These are phyloP conservation scores for Suhomyces sp. DNA, from an alignment of 805 yeast genomes.

Conservation along the genomic window DNA sequence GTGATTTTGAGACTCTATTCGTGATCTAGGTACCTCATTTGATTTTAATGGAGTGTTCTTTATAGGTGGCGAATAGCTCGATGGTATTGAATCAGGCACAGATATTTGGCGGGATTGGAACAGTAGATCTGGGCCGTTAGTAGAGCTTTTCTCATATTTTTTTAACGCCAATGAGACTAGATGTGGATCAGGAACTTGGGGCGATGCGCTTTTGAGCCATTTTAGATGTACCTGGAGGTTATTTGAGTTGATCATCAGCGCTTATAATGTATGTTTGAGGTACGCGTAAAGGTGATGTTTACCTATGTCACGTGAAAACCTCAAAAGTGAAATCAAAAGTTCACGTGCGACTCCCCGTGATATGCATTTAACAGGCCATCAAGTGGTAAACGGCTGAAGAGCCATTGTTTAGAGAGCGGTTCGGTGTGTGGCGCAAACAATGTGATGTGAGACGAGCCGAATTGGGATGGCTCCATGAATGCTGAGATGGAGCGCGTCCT, in stretches of 20 bases:
- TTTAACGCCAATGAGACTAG: constrained; percentile 7
- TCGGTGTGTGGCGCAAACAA: no score
- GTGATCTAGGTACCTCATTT: neutral
- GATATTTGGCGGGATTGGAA: neutral
- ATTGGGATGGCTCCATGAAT: no score
- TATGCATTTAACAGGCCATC: neutral
- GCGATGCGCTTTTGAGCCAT: constrained; percentile 11
- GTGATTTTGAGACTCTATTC: neutral
- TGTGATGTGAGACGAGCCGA: no score
- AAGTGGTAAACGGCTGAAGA: neutral
- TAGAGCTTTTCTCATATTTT: constrained; percentile 3
- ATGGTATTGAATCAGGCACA: neutral
- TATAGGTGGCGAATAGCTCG: neutral
- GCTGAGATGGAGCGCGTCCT: neutral
- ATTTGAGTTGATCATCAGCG: constrained; percentile 11
- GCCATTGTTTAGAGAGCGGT: no score
- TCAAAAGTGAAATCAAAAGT: no score
- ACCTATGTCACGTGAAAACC: neutral
- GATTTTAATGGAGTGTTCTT: neutral
- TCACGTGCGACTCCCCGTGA: neutral
- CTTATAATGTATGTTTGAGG: neutral
- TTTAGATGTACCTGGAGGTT: constrained; percentile 11
- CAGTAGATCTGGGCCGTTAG: neutral
- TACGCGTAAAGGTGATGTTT: neutral
- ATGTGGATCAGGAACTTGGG: constrained; percentile 8